These are phyloP conservation scores for Platanus orientalis DNA, from an alignment of 164 flowering plant genomes.

Conservation along the genomic window DNA sequence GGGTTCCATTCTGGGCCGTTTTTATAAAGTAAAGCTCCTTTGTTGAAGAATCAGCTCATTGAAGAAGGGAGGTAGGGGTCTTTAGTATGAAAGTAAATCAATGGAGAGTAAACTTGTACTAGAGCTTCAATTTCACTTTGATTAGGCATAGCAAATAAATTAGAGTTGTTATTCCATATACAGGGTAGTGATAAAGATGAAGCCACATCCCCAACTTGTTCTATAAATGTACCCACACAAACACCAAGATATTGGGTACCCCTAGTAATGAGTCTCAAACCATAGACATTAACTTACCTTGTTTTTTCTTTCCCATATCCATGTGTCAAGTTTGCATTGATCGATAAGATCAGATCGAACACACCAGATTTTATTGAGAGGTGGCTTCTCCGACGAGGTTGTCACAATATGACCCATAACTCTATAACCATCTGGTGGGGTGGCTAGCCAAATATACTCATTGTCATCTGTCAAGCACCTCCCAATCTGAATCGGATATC, in stretches of 20 bases:
- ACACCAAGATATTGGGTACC: constrained; percentile 54
- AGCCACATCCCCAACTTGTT: constrained; percentile 17
- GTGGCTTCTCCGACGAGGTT: constrained; percentile 55
- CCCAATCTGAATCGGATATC: too few relatives aligned
- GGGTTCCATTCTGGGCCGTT: constrained; percentile 54
- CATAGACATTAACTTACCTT: constrained; percentile 25
- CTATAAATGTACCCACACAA: constrained; percentile 48
- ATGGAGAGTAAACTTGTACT: constrained; percentile 55
- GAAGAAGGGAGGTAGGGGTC: constrained; percentile 72
- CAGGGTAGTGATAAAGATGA: constrained; percentile 35
- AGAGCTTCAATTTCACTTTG: constrained; percentile 40
- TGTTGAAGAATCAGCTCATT: constrained; percentile 66
- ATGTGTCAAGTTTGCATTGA: constrained; percentile 32
- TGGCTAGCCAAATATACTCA: constrained; percentile 71
- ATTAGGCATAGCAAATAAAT: constrained; percentile 51
- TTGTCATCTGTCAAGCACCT: too few relatives aligned
- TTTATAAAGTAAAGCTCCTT: constrained; percentile 56
- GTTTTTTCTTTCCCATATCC: constrained; percentile 56
- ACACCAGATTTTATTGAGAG: constrained; percentile 54
- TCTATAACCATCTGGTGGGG: constrained; percentile 58
- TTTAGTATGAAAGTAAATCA: constrained; percentile 67
- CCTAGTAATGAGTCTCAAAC: constrained; percentile 38
- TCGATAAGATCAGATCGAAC: constrained; percentile 64
- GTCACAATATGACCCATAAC: constrained; percentile 64
- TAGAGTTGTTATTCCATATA: constrained; percentile 37